A percentile compares a stretch with the other conserved stretches of the same genome.
Conservation (phyloP, 257 asterid species). For the Plectranthus barbatus region DNA sequence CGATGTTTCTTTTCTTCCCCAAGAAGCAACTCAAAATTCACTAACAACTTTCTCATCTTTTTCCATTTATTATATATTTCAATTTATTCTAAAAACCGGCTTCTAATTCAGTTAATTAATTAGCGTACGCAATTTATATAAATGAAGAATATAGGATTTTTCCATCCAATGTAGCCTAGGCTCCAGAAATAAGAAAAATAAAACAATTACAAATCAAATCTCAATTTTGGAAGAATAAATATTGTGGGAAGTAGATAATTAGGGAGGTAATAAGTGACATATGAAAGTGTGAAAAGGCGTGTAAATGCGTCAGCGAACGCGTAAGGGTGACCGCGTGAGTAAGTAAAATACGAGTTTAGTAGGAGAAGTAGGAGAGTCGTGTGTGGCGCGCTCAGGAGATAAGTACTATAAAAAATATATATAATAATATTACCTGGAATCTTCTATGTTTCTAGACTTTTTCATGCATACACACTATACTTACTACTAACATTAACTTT, state of each 20-base stretch:
- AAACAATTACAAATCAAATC: too few relatives aligned
- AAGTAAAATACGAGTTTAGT: too few relatives aligned
- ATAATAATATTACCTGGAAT: not conserved
- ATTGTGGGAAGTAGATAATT: too few relatives aligned
- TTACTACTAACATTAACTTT: too few relatives aligned
- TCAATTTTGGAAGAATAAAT: too few relatives aligned
- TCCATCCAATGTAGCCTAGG: too few relatives aligned
- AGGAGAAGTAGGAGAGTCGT: not conserved
- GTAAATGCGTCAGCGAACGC: not conserved
- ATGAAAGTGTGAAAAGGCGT: not conserved
- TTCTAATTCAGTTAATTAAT: too few relatives aligned
- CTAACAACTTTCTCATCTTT: not conserved
- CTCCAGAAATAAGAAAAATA: not conserved
- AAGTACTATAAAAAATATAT: too few relatives aligned
- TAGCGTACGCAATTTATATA: too few relatives aligned
- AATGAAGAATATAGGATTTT: too few relatives aligned
- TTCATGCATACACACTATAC: conserved; percentile 15
- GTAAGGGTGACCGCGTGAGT: not conserved
- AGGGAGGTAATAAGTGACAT: not conserved
- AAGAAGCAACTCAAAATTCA: conserved; percentile 7
- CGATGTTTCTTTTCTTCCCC: conserved; percentile 16
- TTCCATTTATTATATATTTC: not conserved
- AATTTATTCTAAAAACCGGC: too few relatives aligned
- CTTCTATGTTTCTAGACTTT: conserved; percentile 8
- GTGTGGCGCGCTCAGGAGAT: conserved; percentile 4